Evolutionary conservation across 352 stramenopile species (phyloP).

Genomic region (Elongisporangium senticosum): DNA sequence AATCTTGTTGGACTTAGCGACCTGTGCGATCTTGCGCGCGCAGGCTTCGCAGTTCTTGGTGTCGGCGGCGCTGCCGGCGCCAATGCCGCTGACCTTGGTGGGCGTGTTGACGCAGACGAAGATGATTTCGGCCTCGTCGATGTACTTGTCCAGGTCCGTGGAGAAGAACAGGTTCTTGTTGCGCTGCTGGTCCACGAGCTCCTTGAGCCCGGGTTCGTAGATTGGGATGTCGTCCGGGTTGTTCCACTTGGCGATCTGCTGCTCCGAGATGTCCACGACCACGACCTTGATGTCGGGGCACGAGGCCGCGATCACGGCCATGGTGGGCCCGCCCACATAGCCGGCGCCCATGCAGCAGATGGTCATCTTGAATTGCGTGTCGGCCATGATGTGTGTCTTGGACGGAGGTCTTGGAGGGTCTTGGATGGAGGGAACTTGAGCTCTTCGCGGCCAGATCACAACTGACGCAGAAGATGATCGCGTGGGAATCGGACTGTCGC

Average conservation of each 20-base stretch:
- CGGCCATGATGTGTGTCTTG: slow-evolving; percentile 5
- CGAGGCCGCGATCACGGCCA: slow-evolving; percentile 98
- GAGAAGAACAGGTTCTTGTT: slow-evolving; percentile 99
- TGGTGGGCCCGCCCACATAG: slow-evolving; percentile 99
- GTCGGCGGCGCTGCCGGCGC: slow-evolving; percentile 96
- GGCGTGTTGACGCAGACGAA: slow-evolving; percentile 99
- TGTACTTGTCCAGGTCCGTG: slow-evolving; percentile 96
- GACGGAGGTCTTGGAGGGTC: neutral
- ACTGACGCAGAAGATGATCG: neutral
- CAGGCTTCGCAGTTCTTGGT: slow-evolving; percentile 99
- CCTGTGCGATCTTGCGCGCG: slow-evolving; percentile 96
- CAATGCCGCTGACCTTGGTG: slow-evolving; percentile 97
- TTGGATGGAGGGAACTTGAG: neutral
- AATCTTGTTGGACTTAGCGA: slow-evolving; percentile 95
- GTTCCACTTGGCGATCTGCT: slow-evolving; percentile 99
- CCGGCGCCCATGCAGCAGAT: slow-evolving; percentile 97
- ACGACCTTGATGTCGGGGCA: slow-evolving; percentile 97
- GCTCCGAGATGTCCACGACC: slow-evolving; percentile 95
- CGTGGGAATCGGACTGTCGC: neutral
- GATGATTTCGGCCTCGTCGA: slow-evolving; percentile 97
- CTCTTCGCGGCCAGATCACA: neutral
- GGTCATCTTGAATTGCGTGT: slow-evolving; percentile 70
- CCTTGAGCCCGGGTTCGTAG: slow-evolving; percentile 97
- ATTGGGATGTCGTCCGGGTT: slow-evolving; percentile 92
- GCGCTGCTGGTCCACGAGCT: slow-evolving; percentile 91